These are phyloP conservation scores for Penicillium sp. DNA, from an alignment of 2,329 filamentous ascomycete genomes.

Conservation along the genomic window DNA sequence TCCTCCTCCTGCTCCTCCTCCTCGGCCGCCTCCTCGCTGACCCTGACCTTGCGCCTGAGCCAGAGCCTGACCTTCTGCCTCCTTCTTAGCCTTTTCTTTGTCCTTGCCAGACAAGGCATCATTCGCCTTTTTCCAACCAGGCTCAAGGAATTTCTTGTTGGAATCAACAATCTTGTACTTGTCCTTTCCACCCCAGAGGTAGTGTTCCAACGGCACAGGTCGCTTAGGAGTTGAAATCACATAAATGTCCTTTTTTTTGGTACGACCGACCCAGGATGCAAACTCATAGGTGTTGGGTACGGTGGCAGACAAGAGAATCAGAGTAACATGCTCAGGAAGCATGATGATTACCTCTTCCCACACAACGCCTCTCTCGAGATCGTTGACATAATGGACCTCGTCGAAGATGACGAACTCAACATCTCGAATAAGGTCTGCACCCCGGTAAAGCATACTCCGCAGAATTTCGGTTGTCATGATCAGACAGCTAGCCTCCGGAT, in stretches of 20 bases:
- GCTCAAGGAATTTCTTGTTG: conserved; percentile 87
- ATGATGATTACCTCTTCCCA: conserved; percentile 99
- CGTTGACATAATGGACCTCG: conserved; percentile 98
- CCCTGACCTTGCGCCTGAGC: conserved; percentile 49
- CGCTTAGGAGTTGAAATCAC: conserved; percentile 97
- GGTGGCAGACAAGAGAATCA: conserved; percentile 92
- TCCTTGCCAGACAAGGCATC: conserved; percentile 77
- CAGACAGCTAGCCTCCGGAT: conserved; percentile 92
- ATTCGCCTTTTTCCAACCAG: conserved; percentile 93
- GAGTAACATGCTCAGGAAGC: conserved; percentile 93
- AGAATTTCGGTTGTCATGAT: conserved; percentile 99
- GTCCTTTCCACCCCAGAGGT: conserved; percentile 88
- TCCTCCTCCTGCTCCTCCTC: conserved; percentile 49
- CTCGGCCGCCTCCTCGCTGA: conserved; percentile 55
- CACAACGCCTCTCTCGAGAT: conserved; percentile 90
- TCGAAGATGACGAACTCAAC: conserved; percentile 99
- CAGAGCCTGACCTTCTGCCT: conserved; percentile 50
- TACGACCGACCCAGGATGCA: conserved; percentile 95
- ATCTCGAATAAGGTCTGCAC: conserved; percentile 91
- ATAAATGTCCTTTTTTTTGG: conserved; percentile 98
- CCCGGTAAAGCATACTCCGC: conserved; percentile 95
- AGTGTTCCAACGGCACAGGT: conserved; percentile 92
- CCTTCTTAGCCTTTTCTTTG: conserved; percentile 55
- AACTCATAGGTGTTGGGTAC: conserved; percentile 98
- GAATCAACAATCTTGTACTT: conserved; percentile 94